Conservation (phyloP, 257 asterid species). For the Nemophila menziesii region DNA sequence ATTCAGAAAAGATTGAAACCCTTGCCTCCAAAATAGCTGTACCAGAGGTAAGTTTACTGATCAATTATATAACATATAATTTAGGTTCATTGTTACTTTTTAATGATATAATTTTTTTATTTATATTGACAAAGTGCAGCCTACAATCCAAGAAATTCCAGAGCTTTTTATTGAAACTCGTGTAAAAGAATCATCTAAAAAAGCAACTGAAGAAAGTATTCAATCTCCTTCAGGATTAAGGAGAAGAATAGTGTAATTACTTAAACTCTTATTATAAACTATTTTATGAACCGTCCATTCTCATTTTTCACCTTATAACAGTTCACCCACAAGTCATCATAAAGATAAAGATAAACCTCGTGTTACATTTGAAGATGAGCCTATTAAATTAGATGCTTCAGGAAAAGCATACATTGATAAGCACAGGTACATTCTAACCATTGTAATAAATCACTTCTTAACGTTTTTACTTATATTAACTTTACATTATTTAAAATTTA, state of each 20-base stretch:
- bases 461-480: background rate
- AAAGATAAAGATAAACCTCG: conserved; percentile 32
- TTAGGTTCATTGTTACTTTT: background rate
- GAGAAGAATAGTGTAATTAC: conserved; percentile 55
- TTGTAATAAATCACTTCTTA: background rate
- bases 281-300: background rate
- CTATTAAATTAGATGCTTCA: conserved; percentile 74
- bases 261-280: background rate
- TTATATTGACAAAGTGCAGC: conserved; percentile 30
- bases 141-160: conserved; percentile 23
- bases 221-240: conserved; percentile 60
- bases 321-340: conserved; percentile 36
- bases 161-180: conserved; percentile 30
- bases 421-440: conserved; percentile 42
- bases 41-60: conserved; percentile 30
- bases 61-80: too few species aligned
- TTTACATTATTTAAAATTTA: background rate
- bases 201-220: conserved; percentile 32
- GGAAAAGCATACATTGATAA: conserved; percentile 71
- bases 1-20: conserved; percentile 67
- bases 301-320: conserved; percentile 18
- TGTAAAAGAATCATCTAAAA: conserved; percentile 29
- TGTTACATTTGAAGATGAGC: conserved; percentile 27
- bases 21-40: conserved; percentile 56
- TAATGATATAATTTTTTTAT: too few species aligned